phyloP scores from a whole-genome alignment of 257 asterid genomes.

The Solanum lignicaule region DNA sequence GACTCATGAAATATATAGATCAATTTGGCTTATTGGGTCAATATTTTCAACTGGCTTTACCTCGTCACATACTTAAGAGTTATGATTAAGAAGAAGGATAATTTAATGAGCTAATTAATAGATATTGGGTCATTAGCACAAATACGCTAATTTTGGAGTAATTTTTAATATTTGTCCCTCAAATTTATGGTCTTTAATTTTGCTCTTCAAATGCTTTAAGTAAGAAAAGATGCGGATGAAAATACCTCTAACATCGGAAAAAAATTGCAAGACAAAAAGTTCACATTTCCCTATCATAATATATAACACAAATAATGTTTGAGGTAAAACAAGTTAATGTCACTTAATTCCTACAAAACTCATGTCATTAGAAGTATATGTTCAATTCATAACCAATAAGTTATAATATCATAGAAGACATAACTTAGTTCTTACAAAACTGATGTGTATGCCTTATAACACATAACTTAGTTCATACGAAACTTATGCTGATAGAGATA shows the following conservation, averaged over 20 bases:
- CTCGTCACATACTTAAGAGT: too few relatives aligned
- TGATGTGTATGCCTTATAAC: not conserved
- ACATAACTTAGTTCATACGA: not conserved
- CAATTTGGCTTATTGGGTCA: not conserved
- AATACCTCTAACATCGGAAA: not conserved
- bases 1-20: not conserved
- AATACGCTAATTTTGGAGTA: too few relatives aligned
- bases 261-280: not conserved
- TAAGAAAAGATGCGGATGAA: not conserved
- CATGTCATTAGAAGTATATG: not conserved
- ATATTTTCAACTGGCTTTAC: too few relatives aligned
- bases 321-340: not conserved
- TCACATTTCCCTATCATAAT: not conserved
- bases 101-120: too few relatives aligned
- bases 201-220: not conserved
- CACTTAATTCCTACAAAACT: not conserved
- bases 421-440: not conserved
- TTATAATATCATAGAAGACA: not conserved
- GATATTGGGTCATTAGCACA: not conserved
- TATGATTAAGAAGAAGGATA: too few relatives aligned
- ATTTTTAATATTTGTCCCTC: too few relatives aligned
- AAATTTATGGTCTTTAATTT: too few relatives aligned
- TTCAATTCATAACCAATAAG: not conserved
- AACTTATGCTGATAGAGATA: not conserved
- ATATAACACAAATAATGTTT: not conserved